A percentile compares a stretch with the other conserved stretches of the same genome.
phyloP scores from a whole-genome alignment of 163 green algal genomes.

The Smithsoniella earleae region DNA sequence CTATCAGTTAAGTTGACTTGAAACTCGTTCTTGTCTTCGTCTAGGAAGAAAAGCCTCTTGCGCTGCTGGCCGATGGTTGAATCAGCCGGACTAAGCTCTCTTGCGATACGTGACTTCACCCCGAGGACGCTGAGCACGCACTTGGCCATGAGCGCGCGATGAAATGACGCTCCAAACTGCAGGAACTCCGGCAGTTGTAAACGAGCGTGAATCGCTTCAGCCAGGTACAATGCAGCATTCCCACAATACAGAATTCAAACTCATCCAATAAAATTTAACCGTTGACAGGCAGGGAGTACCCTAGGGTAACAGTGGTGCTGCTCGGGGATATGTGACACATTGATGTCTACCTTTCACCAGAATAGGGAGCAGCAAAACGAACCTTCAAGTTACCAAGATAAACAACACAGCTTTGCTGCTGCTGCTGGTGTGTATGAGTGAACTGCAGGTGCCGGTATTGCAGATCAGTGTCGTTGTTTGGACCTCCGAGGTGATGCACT shows the following conservation, averaged over 20 bases:
- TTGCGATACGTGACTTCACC: too few species aligned
- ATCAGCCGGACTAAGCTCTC: too few species aligned
- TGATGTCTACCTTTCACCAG: not conserved
- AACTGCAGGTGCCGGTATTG: not conserved
- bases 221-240: too few species aligned
- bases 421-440: not conserved
- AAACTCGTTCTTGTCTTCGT: not conserved
- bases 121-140: too few species aligned
- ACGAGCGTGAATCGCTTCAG: too few species aligned
- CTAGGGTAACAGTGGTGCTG: not conserved
- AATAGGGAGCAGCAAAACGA: not conserved
- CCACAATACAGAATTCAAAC: too few species aligned
- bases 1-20: constrained; percentile 9
- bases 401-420: not conserved
- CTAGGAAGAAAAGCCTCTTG: constrained; percentile 7
- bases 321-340: not conserved
- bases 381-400: constrained; percentile 1
- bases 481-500: not conserved
- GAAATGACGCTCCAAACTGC: too few species aligned
- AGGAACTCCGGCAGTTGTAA: too few species aligned
- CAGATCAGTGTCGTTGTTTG: not conserved
- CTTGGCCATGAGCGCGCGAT: too few species aligned
- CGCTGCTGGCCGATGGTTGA: too few species aligned
- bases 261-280: too few species aligned
- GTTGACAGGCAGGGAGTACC: too few species aligned